A percentile compares a stretch with the other conserved stretches of the same genome.
These are phyloP conservation scores for Silene uniflora DNA, from an alignment of 148 eudicot genomes.

Conservation along the genomic window DNA sequence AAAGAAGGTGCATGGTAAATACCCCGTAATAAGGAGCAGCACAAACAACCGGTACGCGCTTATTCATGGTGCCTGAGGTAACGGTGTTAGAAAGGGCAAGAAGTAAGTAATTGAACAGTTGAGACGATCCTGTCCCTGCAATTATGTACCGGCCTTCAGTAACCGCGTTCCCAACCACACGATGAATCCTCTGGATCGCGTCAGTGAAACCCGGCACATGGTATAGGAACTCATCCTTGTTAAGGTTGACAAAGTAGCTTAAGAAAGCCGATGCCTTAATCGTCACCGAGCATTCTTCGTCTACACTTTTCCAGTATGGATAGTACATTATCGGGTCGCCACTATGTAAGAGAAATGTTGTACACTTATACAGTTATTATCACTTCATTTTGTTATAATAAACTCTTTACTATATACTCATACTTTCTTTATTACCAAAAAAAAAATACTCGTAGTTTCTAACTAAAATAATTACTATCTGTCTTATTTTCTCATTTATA, in stretches of 20 bases:
- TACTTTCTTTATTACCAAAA: too few relatives aligned
- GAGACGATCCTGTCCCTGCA: constrained; percentile 70
- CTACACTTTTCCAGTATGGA: constrained; percentile 48
- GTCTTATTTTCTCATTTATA: too few relatives aligned
- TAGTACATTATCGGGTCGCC: constrained; percentile 68
- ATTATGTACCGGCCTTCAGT: constrained; percentile 39
- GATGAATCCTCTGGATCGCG: constrained; percentile 41
- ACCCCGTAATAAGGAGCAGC: constrained; percentile 75
- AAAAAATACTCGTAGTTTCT: too few relatives aligned
- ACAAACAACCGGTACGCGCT: constrained; percentile 44
- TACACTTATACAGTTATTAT: too few relatives aligned
- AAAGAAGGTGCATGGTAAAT: background rate
- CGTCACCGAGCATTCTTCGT: constrained; percentile 35
- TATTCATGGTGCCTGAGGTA: constrained; percentile 9
- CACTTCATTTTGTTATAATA: too few relatives aligned
- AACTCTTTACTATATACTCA: too few relatives aligned
- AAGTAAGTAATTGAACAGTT: constrained; percentile 49
- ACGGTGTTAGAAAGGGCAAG: constrained; percentile 35
- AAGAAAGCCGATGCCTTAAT: constrained; percentile 42
- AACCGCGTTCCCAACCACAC: constrained; percentile 49
- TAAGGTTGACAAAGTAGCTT: constrained; percentile 49
- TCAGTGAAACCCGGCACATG: constrained; percentile 51
- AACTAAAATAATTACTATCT: too few relatives aligned
- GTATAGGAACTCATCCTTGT: constrained; percentile 42
- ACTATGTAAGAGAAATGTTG: constrained; percentile 26